Evolutionary conservation across 208 protist genomes (phyloP).

Genomic region (Leishmania tarentolae): DNA sequence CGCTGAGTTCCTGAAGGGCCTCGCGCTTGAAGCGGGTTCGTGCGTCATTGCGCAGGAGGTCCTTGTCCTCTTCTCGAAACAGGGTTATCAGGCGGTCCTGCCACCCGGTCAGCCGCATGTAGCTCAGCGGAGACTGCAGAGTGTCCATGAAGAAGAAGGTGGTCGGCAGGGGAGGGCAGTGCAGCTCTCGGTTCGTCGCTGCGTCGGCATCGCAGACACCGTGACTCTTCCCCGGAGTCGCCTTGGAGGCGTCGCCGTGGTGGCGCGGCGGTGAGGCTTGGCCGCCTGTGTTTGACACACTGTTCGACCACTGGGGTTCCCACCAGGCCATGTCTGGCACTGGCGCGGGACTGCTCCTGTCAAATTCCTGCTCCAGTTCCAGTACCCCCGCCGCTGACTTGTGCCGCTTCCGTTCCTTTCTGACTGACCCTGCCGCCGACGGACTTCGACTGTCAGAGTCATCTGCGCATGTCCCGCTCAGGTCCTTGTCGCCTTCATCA

Average conservation of each 20-base stretch:
- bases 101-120: slow-evolving; percentile 53
- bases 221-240: neutral
- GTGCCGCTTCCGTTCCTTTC: neutral
- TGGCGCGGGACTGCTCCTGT: slow-evolving; percentile 7
- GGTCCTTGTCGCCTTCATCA: slow-evolving; percentile 9
- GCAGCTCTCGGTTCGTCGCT: slow-evolving; percentile 18
- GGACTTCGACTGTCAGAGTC: slow-evolving; percentile 10
- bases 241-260: neutral
- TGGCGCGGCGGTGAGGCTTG: neutral
- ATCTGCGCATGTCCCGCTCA: neutral
- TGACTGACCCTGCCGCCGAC: neutral
- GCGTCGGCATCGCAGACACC: slow-evolving; percentile 9
- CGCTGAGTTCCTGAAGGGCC: slow-evolving; percentile 39
- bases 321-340: slow-evolving; percentile 1
- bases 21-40: slow-evolving; percentile 41
- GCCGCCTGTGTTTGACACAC: neutral
- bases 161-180: slow-evolving; percentile 8
- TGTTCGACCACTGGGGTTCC: neutral
- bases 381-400: slow-evolving; percentile 22
- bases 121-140: slow-evolving; percentile 42
- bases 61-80: slow-evolving; percentile 34
- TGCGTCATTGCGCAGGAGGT: slow-evolving; percentile 34
- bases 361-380: slow-evolving; percentile 23
- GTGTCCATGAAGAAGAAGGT: slow-evolving; percentile 39
- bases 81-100: slow-evolving; percentile 50